Conservation (phyloP, 495 filamentous ascomycete species). For the Wilcoxina mikolae region DNA sequence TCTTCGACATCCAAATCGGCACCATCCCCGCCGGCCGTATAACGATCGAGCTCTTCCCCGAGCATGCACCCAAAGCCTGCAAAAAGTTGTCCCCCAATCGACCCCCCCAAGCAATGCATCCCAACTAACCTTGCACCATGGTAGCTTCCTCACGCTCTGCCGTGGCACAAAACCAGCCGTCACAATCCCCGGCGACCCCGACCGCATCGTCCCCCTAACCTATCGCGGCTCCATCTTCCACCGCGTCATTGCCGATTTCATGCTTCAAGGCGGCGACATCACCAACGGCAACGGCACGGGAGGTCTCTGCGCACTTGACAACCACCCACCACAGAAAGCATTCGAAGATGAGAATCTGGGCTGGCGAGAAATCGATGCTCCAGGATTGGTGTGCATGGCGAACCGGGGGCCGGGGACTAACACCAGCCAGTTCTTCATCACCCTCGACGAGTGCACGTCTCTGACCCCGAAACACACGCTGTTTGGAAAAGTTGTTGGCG, state of each 20-base stretch:
- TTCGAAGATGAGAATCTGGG: constrained; percentile 36
- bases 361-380: constrained; percentile 32
- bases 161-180: constrained; percentile 10
- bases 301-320: constrained; percentile 29
- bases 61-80: constrained; percentile 34
- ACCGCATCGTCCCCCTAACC: constrained; percentile 7
- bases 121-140: not conserved
- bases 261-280: constrained; percentile 37
- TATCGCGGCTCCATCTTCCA: constrained; percentile 33
- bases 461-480: constrained; percentile 33
- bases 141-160: constrained; percentile 37
- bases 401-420: constrained; percentile 34
- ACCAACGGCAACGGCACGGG: constrained; percentile 34
- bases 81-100: constrained; percentile 41
- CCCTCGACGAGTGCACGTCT: constrained; percentile 31
- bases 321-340: constrained; percentile 37
- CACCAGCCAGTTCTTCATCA: constrained; percentile 38
- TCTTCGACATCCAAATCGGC: not conserved
- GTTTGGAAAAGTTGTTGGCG: constrained; percentile 32
- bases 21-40: constrained; percentile 26
- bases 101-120: not conserved
- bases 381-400: constrained; percentile 35
- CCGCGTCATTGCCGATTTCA: constrained; percentile 35
- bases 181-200: constrained; percentile 52
- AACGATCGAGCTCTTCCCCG: constrained; percentile 35